Evolutionary conservation across 768 basidiomycete genomes (phyloP).

Genomic region (Clathrus columnatus): DNA sequence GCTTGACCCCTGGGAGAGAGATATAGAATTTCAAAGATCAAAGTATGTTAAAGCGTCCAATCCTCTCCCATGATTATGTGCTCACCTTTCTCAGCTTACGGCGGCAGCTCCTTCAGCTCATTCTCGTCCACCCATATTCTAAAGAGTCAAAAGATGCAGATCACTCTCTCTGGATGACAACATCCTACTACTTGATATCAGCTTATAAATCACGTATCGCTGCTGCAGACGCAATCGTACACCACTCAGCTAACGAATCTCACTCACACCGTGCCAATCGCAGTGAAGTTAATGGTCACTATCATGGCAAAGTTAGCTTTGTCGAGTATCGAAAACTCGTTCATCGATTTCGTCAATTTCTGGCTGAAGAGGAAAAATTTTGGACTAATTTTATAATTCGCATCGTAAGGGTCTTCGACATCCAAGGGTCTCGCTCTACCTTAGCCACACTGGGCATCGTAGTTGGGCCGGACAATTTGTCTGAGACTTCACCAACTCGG

Average conservation of each 20-base stretch:
- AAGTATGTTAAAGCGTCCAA: conserved; percentile 44
- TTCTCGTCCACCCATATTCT: conserved; percentile 60
- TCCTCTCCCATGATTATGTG: not conserved
- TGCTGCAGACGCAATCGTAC: conserved; percentile 41
- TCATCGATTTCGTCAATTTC: conserved; percentile 83
- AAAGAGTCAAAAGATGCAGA: conserved; percentile 73
- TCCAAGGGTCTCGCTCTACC: conserved; percentile 54
- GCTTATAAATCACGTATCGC: conserved; percentile 72
- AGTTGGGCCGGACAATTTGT: conserved; percentile 29
- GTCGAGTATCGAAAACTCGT: conserved; percentile 83
- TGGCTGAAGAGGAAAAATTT: conserved; percentile 85
- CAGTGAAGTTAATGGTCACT: conserved; percentile 32
- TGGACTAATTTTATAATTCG: conserved; percentile 77
- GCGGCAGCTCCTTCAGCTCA: conserved; percentile 56
- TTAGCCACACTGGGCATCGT: conserved; percentile 50
- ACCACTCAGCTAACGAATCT: not conserved
- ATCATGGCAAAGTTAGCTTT: conserved; percentile 40
- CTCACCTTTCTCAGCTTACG: conserved; percentile 42
- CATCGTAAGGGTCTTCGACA: conserved; percentile 58
- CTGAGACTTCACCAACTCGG: conserved; percentile 19
- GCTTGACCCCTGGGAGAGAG: conserved; percentile 73
- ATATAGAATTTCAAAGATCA: conserved; percentile 80
- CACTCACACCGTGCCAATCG: conserved; percentile 4
- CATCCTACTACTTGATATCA: conserved; percentile 77
- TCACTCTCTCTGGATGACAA: conserved; percentile 87